Percentiles rank a stretch among this genome's conserved stretches.
Evolutionary conservation across 2,329 filamentous ascomycete species (phyloP).

Genomic region (Stenocarpella maydis): DNA sequence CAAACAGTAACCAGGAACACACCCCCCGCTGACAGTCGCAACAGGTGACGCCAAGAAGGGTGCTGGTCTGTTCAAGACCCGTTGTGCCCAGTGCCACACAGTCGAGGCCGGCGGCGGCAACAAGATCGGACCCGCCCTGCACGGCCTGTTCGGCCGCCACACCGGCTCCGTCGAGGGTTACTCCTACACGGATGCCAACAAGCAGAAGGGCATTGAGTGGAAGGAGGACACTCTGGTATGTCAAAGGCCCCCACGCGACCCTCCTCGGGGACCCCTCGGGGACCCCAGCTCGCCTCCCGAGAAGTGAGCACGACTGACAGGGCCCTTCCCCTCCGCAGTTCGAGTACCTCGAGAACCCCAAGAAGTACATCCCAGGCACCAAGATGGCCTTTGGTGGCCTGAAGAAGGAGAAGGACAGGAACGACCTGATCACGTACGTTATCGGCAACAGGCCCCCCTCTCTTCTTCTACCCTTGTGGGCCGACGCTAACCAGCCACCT

Average conservation of each 20-base stretch:
- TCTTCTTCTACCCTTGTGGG: conserved; percentile 37
- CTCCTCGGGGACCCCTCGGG: not conserved
- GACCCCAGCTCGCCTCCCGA: not conserved
- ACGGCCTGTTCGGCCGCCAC: conserved; percentile 98
- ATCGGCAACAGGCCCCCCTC: not conserved
- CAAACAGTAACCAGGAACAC: not conserved
- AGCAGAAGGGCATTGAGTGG: conserved; percentile 93
- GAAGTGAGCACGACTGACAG: conserved; percentile 5
- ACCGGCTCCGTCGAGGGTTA: conserved; percentile 90
- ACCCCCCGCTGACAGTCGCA: conserved; percentile 23
- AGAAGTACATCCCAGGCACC: conserved; percentile 99
- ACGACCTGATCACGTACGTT: conserved; percentile 96
- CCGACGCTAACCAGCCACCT: conserved; percentile 13
- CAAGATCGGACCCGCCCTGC: conserved; percentile 97
- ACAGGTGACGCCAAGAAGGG: conserved; percentile 94
- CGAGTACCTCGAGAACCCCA: conserved; percentile 99
- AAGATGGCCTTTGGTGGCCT: conserved; percentile 99
- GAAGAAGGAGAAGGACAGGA: conserved; percentile 99
- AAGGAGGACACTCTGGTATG: conserved; percentile 82
- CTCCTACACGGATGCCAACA: conserved; percentile 99
- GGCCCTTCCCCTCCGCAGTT: conserved; percentile 58
- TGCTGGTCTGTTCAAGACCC: conserved; percentile 98
- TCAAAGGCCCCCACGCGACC: conserved; percentile 29
- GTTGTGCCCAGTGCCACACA: conserved; percentile 99
- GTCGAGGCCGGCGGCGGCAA: conserved; percentile 88